Base-by-base conservation (phyloP, 306 rosid genomes). In the Senna tora region DNA sequence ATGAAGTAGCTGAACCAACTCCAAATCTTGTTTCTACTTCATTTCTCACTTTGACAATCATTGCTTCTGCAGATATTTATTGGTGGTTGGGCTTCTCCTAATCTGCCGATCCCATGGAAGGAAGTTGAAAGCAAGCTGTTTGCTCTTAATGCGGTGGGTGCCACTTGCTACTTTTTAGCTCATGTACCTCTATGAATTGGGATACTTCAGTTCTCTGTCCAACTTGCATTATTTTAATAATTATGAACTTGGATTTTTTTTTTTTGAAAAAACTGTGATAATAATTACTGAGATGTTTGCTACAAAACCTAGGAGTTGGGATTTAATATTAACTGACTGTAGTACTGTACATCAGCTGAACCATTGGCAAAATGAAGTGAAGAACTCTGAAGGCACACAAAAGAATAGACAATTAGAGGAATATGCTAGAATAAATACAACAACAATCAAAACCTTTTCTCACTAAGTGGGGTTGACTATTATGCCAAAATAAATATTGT, bases 121-220 rank as follows among this genome's bases (percentile, higher is more conserved):
- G 98, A 86, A 76, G 92, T 93, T 81, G 98, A 93, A 84, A 88
- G 96, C 89, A 93, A 93, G 78, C 87, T 93, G 64, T 93, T 90
- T 89, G 87, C 89, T 71, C 97, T 93, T 61, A 90, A 89, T 83
- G 93, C 86, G 82, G 98, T 88, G 78, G 87, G 98, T 75, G 77
- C 69, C 77, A 67, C 74, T 80, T 65, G 64, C 67, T 74, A 55
- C 75, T 72, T 71, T 51, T 43, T 16, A 66, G 34, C 58, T 62
- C 38, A 22, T 33, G 47, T 28, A 14, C 33, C 61, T 36, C 61
- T 11, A 41, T 39, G 19, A 38, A 42, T 54, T 49, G 16, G 33
- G 73, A 65, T 75, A 71, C 65, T 63, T 65, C 45, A 67, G 60
- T 75, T 52, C 67, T 75, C 59, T 47, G 57, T 72, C 54, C 19